Conservation (phyloP, 345 rosid genomes). For the Eutrema yunnanense region DNA sequence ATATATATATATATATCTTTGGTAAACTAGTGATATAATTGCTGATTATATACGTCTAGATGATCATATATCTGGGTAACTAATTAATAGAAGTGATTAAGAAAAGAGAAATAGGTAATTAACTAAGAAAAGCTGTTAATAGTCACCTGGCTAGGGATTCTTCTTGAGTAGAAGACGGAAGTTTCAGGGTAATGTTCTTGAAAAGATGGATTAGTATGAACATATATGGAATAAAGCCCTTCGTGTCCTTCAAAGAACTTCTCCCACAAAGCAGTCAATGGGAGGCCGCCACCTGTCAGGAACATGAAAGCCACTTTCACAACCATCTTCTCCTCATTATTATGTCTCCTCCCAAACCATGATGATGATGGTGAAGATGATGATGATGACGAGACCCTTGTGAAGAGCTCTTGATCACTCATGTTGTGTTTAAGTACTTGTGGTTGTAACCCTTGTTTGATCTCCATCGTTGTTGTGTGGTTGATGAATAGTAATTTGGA, state of each 20-base stretch:
- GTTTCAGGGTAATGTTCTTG: conserved; percentile 32
- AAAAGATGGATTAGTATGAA: conserved; percentile 62
- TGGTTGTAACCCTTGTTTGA: background rate
- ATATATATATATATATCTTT: background rate
- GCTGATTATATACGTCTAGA: background rate
- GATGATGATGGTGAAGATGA: conserved; percentile 8
- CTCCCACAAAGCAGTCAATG: conserved; percentile 73
- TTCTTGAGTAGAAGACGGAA: conserved; percentile 53
- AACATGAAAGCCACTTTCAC: conserved; percentile 77
- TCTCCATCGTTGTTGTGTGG: conserved; percentile 6
- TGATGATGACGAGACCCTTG: conserved; percentile 34
- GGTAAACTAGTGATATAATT: background rate
- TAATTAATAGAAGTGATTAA: background rate
- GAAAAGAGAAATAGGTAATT: background rate
- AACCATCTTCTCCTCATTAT: conserved; percentile 18
- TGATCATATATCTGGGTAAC: background rate
- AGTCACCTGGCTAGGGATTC: conserved; percentile 73
- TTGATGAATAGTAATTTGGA: conserved; percentile 15
- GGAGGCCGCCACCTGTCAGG: conserved; percentile 53
- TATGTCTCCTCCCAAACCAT: conserved; percentile 19
- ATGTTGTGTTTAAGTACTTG: conserved; percentile 40
- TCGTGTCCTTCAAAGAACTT: conserved; percentile 56
- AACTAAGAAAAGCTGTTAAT: background rate
- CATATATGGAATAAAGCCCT: conserved; percentile 60
- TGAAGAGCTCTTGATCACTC: conserved; percentile 55